phyloP scores from a whole-genome alignment of 257 asterid genomes.

The Euphrasia confusa region DNA sequence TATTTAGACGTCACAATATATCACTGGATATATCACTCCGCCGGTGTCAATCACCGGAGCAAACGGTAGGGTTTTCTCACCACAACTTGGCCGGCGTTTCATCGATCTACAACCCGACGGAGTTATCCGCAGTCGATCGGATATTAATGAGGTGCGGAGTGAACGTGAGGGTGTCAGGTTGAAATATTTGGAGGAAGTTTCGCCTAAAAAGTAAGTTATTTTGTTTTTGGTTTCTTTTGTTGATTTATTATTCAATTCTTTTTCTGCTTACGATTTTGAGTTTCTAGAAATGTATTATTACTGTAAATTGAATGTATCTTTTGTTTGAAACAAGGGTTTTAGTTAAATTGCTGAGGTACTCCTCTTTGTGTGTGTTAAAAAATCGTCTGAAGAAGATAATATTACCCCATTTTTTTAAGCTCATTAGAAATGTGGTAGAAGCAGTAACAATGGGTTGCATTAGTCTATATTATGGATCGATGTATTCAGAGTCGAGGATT shows the following conservation, averaged over 20 bases:
- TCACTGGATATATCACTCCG: constrained; percentile 37
- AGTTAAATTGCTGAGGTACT: no score
- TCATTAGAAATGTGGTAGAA: not conserved
- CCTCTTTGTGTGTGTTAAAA: not conserved
- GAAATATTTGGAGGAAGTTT: constrained; percentile 32
- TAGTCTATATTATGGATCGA: not conserved
- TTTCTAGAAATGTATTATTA: not conserved
- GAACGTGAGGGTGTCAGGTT: not conserved
- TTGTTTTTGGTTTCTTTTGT: not conserved
- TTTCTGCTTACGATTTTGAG: constrained; percentile 10
- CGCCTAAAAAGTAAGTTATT: constrained; percentile 35
- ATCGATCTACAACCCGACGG: constrained; percentile 33
- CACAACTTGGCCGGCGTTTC: constrained; percentile 17
- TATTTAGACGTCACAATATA: constrained; percentile 11
- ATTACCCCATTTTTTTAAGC: not conserved
- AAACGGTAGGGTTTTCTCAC: constrained; percentile 30
- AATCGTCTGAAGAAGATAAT: not conserved
- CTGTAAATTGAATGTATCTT: not conserved
- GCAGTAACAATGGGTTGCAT: not conserved
- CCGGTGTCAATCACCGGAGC: constrained; percentile 32
- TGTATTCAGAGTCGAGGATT: not conserved
- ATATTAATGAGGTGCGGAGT: constrained; percentile 45
- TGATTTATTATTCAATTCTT: not conserved
- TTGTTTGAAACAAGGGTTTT: not conserved
- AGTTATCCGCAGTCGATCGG: constrained; percentile 22